Conservation (phyloP, 2,329 filamentous ascomycete species). For the Penicillium sp. region DNA sequence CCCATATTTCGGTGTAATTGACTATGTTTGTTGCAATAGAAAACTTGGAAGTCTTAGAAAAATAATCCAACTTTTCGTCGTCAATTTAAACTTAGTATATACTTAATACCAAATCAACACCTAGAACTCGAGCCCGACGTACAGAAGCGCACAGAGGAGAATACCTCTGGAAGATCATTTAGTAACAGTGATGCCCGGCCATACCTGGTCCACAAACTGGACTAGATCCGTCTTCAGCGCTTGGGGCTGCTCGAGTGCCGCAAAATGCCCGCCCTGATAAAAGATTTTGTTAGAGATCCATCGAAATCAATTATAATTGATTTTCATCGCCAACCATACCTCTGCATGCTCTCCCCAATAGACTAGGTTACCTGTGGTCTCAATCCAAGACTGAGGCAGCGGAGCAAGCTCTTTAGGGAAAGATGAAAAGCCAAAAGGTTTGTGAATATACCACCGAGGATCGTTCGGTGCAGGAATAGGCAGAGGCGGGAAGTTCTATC, state of each 20-base stretch:
- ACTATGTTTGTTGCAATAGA: too few species aligned
- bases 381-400: conserved; percentile 39
- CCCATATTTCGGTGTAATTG: too few species aligned
- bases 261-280: conserved; percentile 55
- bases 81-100: not conserved
- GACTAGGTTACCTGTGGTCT: conserved; percentile 39
- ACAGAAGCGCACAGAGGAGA: not conserved
- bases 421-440: conserved; percentile 49
- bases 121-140: not conserved
- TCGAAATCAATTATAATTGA: not conserved
- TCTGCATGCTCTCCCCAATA: conserved; percentile 37
- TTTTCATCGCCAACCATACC: conserved; percentile 18
- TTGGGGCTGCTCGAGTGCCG: conserved; percentile 45
- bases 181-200: conserved; percentile 14
- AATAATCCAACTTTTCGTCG: too few species aligned
- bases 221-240: conserved; percentile 47
- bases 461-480: conserved; percentile 17
- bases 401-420: conserved; percentile 47
- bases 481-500: conserved; percentile 19
- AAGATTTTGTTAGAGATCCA: not conserved
- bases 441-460: conserved; percentile 37
- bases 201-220: conserved; percentile 34
- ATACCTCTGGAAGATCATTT: not conserved
- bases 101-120: not conserved
- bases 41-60: too few species aligned